A percentile compares a stretch with the other conserved stretches of the same genome.
Conservation (phyloP, 1,139 yeast species). For the Scheffersomyces segobiensis region DNA sequence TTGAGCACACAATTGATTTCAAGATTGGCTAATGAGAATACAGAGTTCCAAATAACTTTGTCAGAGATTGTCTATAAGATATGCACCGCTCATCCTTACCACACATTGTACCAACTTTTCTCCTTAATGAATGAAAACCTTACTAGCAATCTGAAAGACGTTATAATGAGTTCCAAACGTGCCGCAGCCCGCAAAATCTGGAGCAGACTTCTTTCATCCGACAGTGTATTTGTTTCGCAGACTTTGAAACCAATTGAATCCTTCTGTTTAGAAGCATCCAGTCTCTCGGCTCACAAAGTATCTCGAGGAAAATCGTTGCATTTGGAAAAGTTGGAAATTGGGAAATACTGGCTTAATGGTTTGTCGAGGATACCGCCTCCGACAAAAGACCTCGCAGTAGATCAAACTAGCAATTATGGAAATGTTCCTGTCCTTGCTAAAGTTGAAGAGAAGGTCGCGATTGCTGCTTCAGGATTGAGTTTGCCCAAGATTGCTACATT, state of each 20-base stretch:
- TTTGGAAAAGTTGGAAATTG: conserved; percentile 39
- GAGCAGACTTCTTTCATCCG: conserved; percentile 23
- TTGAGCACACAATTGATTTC: conserved; percentile 89
- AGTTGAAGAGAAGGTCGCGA: conserved; percentile 46
- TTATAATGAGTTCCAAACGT: conserved; percentile 46
- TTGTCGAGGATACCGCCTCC: conserved; percentile 71
- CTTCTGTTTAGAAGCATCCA: conserved; percentile 52
- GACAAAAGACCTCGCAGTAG: conserved; percentile 49
- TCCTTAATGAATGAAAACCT: conserved; percentile 53
- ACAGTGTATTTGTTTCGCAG: conserved; percentile 15
- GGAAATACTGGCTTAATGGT: conserved; percentile 56
- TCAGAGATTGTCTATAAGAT: conserved; percentile 50
- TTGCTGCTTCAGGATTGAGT: conserved; percentile 83
- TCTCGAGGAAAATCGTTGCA: conserved; percentile 33
- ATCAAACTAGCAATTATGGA: conserved; percentile 44
- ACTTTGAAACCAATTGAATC: conserved; percentile 43
- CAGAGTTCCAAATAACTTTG: conserved; percentile 58
- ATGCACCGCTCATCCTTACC: conserved; percentile 71
- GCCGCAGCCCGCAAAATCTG: conserved; percentile 53
- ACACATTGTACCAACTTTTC: conserved; percentile 67
- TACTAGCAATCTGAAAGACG: conserved; percentile 27
- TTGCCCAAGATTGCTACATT: conserved; percentile 76
- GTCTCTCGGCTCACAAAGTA: conserved; percentile 51
- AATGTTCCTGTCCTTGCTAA: conserved; percentile 48
- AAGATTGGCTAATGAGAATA: conserved; percentile 51